These are phyloP conservation scores for Alnus glutinosa DNA, from an alignment of 306 rosid genomes.

Conservation along the genomic window DNA sequence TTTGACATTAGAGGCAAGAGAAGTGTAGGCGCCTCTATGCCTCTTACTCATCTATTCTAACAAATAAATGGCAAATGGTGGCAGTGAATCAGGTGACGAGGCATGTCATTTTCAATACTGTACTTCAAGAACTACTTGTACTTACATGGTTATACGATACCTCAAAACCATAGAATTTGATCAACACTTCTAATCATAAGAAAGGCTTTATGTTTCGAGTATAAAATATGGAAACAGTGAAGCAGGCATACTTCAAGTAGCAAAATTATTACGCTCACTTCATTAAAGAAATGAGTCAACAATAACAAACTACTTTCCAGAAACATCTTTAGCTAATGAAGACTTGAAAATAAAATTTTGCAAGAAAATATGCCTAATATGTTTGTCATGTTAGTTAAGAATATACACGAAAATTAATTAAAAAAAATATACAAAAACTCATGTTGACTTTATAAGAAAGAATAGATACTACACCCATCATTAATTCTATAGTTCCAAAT, in stretches of 20 bases:
- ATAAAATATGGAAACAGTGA: background rate
- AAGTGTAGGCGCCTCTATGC: background rate
- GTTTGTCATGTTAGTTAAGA: background rate
- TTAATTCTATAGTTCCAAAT: background rate
- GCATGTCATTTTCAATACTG: background rate
- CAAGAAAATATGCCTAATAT: background rate
- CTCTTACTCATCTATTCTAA: background rate
- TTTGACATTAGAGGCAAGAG: background rate
- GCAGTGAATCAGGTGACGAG: background rate
- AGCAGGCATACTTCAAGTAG: background rate
- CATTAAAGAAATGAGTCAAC: background rate
- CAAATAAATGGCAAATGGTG: slow-evolving; percentile 3
- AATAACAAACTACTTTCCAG: background rate
- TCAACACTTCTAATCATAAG: background rate
- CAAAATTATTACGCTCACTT: background rate
- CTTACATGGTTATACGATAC: background rate
- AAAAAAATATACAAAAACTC: background rate
- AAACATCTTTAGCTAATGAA: background rate
- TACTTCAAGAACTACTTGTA: background rate
- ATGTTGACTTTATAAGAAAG: background rate
- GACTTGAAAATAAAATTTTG: background rate
- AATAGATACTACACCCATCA: background rate
- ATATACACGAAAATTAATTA: background rate
- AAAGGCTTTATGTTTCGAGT: background rate
- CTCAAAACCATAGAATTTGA: background rate